These are phyloP conservation scores for Pyrenophora teres DNA, from an alignment of 2,329 filamentous ascomycete genomes.

Conservation along the genomic window DNA sequence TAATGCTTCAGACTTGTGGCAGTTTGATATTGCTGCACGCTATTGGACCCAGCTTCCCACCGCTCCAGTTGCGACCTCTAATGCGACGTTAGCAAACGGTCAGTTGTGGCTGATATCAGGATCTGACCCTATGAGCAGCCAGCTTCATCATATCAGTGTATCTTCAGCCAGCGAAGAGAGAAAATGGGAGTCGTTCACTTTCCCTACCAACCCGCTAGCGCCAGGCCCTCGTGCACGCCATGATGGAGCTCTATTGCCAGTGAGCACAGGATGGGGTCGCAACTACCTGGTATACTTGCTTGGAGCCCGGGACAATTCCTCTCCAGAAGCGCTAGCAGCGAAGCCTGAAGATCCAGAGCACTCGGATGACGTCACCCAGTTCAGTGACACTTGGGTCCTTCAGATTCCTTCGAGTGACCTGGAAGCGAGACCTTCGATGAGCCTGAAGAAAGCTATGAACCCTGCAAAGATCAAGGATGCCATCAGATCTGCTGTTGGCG, in stretches of 20 bases:
- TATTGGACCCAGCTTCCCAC: constrained; percentile 34
- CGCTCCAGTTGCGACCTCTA: constrained; percentile 37
- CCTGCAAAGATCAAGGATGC: constrained; percentile 53
- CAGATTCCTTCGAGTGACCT: constrained; percentile 49
- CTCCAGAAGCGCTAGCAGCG: neutral
- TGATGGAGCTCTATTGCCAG: constrained; percentile 47
- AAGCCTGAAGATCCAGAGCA: constrained; percentile 12
- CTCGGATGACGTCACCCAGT: constrained; percentile 31
- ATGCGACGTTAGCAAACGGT: constrained; percentile 45
- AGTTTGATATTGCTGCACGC: constrained; percentile 25
- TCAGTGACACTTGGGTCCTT: constrained; percentile 53
- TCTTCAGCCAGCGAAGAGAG: constrained; percentile 23
- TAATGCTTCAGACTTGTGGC: constrained; percentile 36
- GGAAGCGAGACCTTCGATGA: constrained; percentile 27
- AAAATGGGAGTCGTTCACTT: constrained; percentile 48
- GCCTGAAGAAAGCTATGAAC: constrained; percentile 41
- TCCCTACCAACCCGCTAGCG: constrained; percentile 51
- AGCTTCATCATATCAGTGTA: constrained; percentile 35
- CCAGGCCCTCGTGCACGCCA: constrained; percentile 50
- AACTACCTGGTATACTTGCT: constrained; percentile 53
- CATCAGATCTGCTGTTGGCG: constrained; percentile 49
- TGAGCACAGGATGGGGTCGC: constrained; percentile 52
- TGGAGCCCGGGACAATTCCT: constrained; percentile 31
- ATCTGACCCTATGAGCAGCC: constrained; percentile 36
- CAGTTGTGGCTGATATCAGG: constrained; percentile 49